Evolutionary conservation across 2,329 filamentous ascomycete genomes (phyloP), one percentile per base, ranked within the genome.

Genomic region (Boeremia lycopersici): DNA sequence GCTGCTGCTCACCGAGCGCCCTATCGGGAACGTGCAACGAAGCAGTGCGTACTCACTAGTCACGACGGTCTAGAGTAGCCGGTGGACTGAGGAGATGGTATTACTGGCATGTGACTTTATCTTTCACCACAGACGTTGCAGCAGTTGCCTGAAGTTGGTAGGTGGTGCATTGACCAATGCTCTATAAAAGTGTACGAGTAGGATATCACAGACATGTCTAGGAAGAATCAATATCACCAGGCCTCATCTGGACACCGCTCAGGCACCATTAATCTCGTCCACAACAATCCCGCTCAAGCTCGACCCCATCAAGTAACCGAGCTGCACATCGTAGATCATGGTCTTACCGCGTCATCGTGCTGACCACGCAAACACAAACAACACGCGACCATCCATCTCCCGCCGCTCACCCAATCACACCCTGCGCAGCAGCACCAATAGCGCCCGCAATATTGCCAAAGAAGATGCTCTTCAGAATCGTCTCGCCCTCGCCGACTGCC

Each of bases 401-500:
- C 19, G 29, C 48, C 50, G 41, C 31, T 57, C 56, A 66, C 40
- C 61, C 63, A 54, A 71, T 59, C 31, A 75, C 70, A 34, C 61
- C 72, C 60, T 71, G 70, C 54, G 62, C 73, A 56, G 67, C 65
- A 62, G 65, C 73, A 57, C 69, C 76, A 57, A 62, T 85, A 83
- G 46, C 81, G 2, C 84, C 88, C 1, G 84, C 89, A 60, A 90
- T 79, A 75, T 91, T 84, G 17, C 86, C 84, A 75, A 96, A 96
- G 59, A 96, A 77, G 29, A 96, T 84, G 2, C 90, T 89, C 75
- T 87, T 86, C 63, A 96, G 83, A 28, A 95, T 84, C 9, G 80
- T 82, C 78, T 93, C 90, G 2, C 90, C 89, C 80, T 93, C 89
- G 33, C 85, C 81, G 69, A 88, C 86, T n/a, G 84, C 84, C 91